phyloP scores from a whole-genome alignment of 1,284 basidiomycete genomes.

The Boletus hoseneyae region DNA sequence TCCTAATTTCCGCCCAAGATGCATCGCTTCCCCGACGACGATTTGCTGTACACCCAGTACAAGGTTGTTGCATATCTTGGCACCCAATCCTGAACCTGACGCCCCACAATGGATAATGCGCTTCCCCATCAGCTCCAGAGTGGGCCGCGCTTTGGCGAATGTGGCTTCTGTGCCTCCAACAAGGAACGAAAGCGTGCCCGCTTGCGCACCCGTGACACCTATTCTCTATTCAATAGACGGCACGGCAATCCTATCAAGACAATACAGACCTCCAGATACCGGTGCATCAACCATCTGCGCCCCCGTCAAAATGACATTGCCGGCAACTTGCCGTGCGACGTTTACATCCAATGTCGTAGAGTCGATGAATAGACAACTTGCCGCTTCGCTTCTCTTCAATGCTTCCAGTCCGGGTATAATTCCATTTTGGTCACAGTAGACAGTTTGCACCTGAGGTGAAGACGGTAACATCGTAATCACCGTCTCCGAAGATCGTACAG shows the following conservation, averaged over 20 bases:
- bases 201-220: conserved; percentile 83
- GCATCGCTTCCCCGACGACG: conserved; percentile 80
- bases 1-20: conserved; percentile 76
- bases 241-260: background rate
- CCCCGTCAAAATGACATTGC: conserved; percentile 51
- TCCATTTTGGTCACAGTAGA: conserved; percentile 58
- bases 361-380: conserved; percentile 73
- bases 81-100: conserved; percentile 81
- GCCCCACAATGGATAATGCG: conserved; percentile 82
- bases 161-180: conserved; percentile 71
- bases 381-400: conserved; percentile 39
- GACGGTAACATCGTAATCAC: conserved; percentile 88
- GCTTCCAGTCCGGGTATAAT: conserved; percentile 57
- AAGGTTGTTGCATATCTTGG: conserved; percentile 88
- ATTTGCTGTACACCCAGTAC: conserved; percentile 77
- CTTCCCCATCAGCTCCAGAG: conserved; percentile 74
- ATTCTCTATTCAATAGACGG: conserved; percentile 5
- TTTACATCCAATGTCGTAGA: conserved; percentile 84
- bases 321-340: conserved; percentile 64
- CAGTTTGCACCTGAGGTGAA: conserved; percentile 73
- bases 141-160: conserved; percentile 60
- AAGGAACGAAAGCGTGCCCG: conserved; percentile 85
- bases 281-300: conserved; percentile 86
- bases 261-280: conserved; percentile 75
- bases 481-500: conserved; percentile 57